phyloP scores from a whole-genome alignment of 2,329 filamentous ascomycete genomes.

The Pestalotiopsis sp. region DNA sequence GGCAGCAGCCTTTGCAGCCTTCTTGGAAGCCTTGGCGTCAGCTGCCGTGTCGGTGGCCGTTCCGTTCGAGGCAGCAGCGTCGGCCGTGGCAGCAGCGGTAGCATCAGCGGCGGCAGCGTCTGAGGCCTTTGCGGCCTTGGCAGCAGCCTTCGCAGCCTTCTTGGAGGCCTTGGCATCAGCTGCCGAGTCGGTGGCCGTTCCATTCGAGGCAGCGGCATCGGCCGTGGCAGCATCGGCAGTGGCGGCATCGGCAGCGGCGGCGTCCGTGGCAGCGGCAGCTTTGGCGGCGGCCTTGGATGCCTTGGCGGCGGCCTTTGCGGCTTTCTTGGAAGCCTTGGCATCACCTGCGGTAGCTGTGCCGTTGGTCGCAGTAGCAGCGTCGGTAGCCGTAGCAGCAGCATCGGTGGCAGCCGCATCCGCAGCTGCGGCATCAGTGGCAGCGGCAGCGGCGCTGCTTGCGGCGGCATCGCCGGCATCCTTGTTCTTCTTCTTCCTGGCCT shows the following conservation, averaged over 20 bases:
- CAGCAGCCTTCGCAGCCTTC: conserved; percentile 5
- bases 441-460: not conserved
- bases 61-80: not conserved
- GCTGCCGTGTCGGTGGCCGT: not conserved
- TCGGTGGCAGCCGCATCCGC: not conserved
- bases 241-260: not conserved
- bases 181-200: not conserved
- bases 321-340: conserved; percentile 5
- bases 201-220: not conserved
- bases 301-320: conserved; percentile 6
- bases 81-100: not conserved
- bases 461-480: not conserved
- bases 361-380: not conserved
- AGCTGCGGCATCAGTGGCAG: not conserved
- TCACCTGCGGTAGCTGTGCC: not conserved
- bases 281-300: conserved; percentile 4
- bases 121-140: not conserved
- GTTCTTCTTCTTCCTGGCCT: conserved; percentile 1
- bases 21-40: conserved; percentile 22
- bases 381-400: not conserved
- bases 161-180: not conserved
- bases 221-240: not conserved
- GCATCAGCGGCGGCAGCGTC: not conserved
- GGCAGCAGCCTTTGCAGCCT: conserved; percentile 23
- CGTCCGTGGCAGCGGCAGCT: not conserved